Base-by-base conservation (phyloP, 1,284 basidiomycete genomes). In the Trametes polyzona region DNA sequence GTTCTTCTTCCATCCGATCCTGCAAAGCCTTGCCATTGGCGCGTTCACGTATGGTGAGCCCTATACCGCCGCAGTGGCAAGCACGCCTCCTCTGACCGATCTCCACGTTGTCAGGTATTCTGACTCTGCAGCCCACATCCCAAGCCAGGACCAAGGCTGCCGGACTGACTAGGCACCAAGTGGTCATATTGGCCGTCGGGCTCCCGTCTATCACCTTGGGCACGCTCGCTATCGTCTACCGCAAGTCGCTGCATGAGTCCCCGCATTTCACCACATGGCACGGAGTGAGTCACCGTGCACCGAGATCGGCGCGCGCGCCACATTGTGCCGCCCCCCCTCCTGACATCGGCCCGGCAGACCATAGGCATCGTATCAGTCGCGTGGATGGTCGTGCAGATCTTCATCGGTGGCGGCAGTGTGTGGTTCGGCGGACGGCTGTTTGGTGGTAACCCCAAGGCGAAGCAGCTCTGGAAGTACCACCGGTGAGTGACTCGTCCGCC, bases 401-500 rank as follows among this genome's bases (percentile, higher is more conserved):
- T 76, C 14, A 6, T 89, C 0, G 88, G 88, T 10, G 86, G 77
- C 2, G 84, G 78, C 14, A 89, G 86, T 51, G 87, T 90, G 12
- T 90, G 88, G 88, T 84, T 80, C 58, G 76, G 73, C 14, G 88
- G 88, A 12, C 76, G 74, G 10, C 74, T 78, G 1, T 86, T 90
- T 65, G 87, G 88, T 16, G 87, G 88, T 2, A 83, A 83, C 17
- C 70, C 76, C 50, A 84, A 80, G 69, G 87, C 88, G 23, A 91
- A 88, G 67, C 66, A 73, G 0, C 49, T 89, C n/a, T 90, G 88
- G 87, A 90, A 90, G 67, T 90, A 89, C 60, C 88, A 91, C 65
- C 76, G 88, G 87, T 86, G 59, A 47, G 71, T 65, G 24, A 42
- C 17, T n/a, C n/a, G 21, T n/a, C 23, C 39, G 10, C 10, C 26